A percentile compares a stretch with the other conserved stretches of the same genome.
Conservation (phyloP, 1,139 yeast genomes). For the Yamadazyma dushanensis region DNA sequence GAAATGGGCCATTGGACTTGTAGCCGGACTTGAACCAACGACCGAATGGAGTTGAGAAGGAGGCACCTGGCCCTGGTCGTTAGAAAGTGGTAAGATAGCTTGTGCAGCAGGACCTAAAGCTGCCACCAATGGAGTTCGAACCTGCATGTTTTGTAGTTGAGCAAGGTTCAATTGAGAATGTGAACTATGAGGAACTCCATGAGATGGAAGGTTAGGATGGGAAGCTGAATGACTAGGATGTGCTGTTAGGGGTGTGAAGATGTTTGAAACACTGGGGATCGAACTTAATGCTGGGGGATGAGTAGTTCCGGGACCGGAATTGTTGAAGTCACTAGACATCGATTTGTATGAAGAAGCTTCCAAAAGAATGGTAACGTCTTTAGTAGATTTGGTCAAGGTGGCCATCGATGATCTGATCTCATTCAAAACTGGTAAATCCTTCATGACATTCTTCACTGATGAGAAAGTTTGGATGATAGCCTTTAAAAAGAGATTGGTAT, state of each 20-base stretch:
- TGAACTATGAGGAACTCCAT: conserved; percentile 13
- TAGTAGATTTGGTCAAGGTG: conserved; percentile 79
- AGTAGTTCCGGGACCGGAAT: conserved; percentile 10
- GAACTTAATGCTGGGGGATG: conserved; percentile 29
- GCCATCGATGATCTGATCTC: conserved; percentile 83
- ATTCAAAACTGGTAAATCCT: conserved; percentile 74
- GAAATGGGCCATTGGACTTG: conserved; percentile 19
- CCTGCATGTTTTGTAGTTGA: conserved; percentile 17
- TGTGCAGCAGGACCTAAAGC: conserved; percentile 30
- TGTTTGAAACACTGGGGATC: conserved; percentile 35
- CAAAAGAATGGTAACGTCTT: conserved; percentile 80
- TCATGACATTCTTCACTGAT: conserved; percentile 78
- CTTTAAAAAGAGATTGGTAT: conserved; percentile 77
- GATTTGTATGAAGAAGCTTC: conserved; percentile 53
- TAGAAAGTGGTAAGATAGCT: conserved; percentile 19
- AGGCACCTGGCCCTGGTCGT: conserved; percentile 7
- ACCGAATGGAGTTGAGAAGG: conserved; percentile 4
- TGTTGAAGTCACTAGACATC: conserved; percentile 30
- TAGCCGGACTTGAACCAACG: conserved; percentile 16
- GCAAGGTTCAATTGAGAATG: conserved; percentile 14
- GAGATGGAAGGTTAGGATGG: conserved; percentile 8
- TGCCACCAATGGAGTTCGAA: conserved; percentile 36
- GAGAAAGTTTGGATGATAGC: conserved; percentile 82
- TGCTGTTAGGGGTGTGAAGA: conserved; percentile 35
- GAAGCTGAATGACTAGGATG: conserved; percentile 25